Evolutionary conservation across 768 basidiomycete species (phyloP).

Genomic region (Solioccasus polychromus): DNA sequence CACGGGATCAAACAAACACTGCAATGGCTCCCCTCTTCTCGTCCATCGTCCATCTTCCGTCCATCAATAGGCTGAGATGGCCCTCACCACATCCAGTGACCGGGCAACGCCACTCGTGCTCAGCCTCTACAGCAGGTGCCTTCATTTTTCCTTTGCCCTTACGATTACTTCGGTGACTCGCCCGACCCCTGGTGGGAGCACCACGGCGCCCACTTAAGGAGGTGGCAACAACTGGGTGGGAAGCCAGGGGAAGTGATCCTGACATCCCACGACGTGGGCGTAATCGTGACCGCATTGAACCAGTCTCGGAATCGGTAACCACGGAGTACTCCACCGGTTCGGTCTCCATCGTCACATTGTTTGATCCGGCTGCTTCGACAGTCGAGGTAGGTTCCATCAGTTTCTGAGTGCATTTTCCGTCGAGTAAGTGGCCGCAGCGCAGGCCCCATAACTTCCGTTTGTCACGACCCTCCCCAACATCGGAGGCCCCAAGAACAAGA

Average conservation of each 20-base stretch:
- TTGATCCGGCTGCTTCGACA: conserved; percentile 8
- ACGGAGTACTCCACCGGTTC: conserved; percentile 1
- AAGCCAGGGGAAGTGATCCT: conserved; percentile 4
- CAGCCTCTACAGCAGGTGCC: conserved; percentile 40
- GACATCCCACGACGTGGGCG: conserved; percentile 41
- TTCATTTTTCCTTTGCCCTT: conserved; percentile 36
- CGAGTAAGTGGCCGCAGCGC: conserved; percentile 75
- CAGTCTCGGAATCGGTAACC: conserved; percentile 21
- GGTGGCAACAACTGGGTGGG: conserved; percentile 3
- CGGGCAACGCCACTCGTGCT: conserved; percentile 63
- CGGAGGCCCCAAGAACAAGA: conserved; percentile 51
- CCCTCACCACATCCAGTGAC: conserved; percentile 51
- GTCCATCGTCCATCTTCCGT: conserved; percentile 61
- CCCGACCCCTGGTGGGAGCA: neutral
- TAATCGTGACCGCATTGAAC: conserved; percentile 56
- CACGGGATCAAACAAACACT: conserved; percentile 35
- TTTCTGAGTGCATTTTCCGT: conserved; percentile 68
- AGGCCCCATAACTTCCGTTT: conserved; percentile 63
- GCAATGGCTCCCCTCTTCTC: conserved; percentile 39
- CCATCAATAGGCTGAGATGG: conserved; percentile 57
- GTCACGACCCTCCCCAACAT: conserved; percentile 45
- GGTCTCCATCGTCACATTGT: conserved; percentile 12
- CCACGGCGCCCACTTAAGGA: conserved; percentile 10
- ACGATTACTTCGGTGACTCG: conserved; percentile 19
- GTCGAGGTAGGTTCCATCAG: conserved; percentile 45